Evolutionary conservation across 2,329 filamentous ascomycete genomes (phyloP).

Genomic region (Penicillium verrucosum): DNA sequence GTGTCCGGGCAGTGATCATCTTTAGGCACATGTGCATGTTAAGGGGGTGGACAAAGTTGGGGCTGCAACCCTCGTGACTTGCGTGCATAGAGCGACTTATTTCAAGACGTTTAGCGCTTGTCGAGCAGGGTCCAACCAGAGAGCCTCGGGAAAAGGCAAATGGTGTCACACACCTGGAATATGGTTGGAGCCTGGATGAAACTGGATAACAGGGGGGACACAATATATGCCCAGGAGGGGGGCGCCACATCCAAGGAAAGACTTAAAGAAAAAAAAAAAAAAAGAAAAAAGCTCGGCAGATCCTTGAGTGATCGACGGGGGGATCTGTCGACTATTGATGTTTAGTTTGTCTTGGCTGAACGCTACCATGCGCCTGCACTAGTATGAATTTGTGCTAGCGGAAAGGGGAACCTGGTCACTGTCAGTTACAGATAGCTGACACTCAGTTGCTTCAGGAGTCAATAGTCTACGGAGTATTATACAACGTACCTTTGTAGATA

Average conservation of each 20-base stretch:
- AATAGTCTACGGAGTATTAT: constrained; percentile 14
- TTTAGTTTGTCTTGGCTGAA: constrained; percentile 34
- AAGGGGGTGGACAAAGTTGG: constrained; percentile 1
- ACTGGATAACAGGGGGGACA: neutral
- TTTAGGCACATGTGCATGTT: neutral
- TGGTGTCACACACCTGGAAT: constrained; percentile 10
- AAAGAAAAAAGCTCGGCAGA: constrained; percentile 24
- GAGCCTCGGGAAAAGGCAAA: constrained; percentile 7
- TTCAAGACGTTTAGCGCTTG: constrained; percentile 22
- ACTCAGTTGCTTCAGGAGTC: constrained; percentile 19
- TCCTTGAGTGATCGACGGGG: constrained; percentile 36
- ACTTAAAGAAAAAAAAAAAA: constrained; percentile 3
- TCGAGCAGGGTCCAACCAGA: constrained; percentile 15
- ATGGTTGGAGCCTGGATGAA: constrained; percentile 6
- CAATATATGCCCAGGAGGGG: neutral
- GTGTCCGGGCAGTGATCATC: neutral
- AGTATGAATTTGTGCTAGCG: constrained; percentile 7
- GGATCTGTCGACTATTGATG: constrained; percentile 41
- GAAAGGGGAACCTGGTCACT: neutral
- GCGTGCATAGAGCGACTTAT: constrained; percentile 23
- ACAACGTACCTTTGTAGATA: neutral
- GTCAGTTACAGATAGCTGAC: constrained; percentile 8
- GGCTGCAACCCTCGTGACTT: constrained; percentile 19
- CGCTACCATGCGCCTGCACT: constrained; percentile 22
- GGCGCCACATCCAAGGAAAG: constrained; percentile 10